Percentiles rank a stretch among this genome's conserved stretches.
These are phyloP conservation scores for Candida schatavii DNA, from an alignment of 805 yeast genomes.

Conservation along the genomic window DNA sequence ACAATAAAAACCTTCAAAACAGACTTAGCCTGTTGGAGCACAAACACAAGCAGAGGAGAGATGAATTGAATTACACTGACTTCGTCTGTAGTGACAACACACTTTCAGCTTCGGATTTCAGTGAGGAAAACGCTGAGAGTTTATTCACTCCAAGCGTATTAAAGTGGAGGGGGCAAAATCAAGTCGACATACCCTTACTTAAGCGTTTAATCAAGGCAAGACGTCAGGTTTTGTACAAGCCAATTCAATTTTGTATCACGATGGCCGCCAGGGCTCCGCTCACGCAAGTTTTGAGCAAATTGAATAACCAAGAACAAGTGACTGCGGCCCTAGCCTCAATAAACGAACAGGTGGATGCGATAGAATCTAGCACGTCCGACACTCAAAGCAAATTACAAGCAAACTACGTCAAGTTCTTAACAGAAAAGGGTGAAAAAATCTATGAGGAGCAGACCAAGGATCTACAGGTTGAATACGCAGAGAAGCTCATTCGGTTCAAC, in stretches of 20 bases:
- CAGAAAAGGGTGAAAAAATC: conserved; percentile 9
- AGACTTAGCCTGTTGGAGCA: conserved; percentile 6
- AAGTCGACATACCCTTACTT: conserved; percentile 3
- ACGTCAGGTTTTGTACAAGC: conserved; percentile 18
- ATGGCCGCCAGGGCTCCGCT: conserved; percentile 15
- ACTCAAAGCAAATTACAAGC: conserved; percentile 6
- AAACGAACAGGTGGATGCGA: neutral
- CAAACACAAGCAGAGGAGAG: neutral
- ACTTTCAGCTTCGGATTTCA: conserved; percentile 4
- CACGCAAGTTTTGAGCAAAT: conserved; percentile 10
- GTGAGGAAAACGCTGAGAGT: neutral
- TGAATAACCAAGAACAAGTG: conserved; percentile 1
- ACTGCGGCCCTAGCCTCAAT: neutral
- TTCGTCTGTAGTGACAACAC: conserved; percentile 6
- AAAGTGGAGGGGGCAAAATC: neutral
- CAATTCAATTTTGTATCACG: conserved; percentile 23
- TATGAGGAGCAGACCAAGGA: conserved; percentile 9
- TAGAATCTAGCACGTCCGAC: neutral
- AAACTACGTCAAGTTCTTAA: conserved; percentile 8
- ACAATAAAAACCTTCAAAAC: conserved; percentile 4
- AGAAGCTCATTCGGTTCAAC: conserved; percentile 15
- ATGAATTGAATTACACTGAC: conserved; percentile 5
- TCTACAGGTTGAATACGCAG: conserved; percentile 13
- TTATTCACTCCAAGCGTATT: neutral
- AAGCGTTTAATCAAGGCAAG: conserved; percentile 12